phyloP scores from a whole-genome alignment of 1,284 basidiomycete genomes.

The Naganishia sp. region DNA sequence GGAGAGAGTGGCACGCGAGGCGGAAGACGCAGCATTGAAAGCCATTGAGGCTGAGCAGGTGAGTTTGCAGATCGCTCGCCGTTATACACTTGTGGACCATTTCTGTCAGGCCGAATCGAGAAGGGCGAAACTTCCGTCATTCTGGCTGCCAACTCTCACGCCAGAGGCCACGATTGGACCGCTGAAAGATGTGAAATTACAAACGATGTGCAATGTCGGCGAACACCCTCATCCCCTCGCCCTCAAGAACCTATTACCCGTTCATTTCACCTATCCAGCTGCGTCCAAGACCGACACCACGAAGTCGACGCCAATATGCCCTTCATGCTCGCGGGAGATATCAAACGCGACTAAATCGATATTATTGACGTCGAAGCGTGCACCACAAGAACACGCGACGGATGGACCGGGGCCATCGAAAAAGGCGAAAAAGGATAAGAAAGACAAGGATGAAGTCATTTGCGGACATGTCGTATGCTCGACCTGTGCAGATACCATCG shows the following conservation, averaged over 20 bases:
- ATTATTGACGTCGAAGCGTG: constrained; percentile 52
- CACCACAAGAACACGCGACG: constrained; percentile 18
- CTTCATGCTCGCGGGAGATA: constrained; percentile 80
- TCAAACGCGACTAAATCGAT: constrained; percentile 76
- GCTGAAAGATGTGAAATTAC: constrained; percentile 76
- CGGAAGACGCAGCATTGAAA: constrained; percentile 77
- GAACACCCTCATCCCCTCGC: constrained; percentile 69
- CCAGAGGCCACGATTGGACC: constrained; percentile 67
- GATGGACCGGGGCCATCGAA: constrained; percentile 23
- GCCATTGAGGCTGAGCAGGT: constrained; percentile 77
- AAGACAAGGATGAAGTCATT: constrained; percentile 43
- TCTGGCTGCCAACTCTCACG: constrained; percentile 87
- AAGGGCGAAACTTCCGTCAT: constrained; percentile 84
- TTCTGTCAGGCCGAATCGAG: constrained; percentile 64
- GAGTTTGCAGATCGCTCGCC: neutral
- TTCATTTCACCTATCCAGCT: constrained; percentile 67
- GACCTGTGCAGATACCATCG: constrained; percentile 78
- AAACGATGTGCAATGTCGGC: constrained; percentile 80
- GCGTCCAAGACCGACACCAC: constrained; percentile 52
- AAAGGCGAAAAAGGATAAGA: constrained; percentile 45
- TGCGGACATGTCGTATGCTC: constrained; percentile 86
- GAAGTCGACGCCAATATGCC: constrained; percentile 67
- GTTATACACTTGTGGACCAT: neutral
- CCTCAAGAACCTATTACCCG: constrained; percentile 77
- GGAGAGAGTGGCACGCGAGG: constrained; percentile 70